Percentiles rank a stretch among this genome's conserved stretches.
Evolutionary conservation across 768 basidiomycete genomes (phyloP).

Genomic region (Tylopilus intermedius): DNA sequence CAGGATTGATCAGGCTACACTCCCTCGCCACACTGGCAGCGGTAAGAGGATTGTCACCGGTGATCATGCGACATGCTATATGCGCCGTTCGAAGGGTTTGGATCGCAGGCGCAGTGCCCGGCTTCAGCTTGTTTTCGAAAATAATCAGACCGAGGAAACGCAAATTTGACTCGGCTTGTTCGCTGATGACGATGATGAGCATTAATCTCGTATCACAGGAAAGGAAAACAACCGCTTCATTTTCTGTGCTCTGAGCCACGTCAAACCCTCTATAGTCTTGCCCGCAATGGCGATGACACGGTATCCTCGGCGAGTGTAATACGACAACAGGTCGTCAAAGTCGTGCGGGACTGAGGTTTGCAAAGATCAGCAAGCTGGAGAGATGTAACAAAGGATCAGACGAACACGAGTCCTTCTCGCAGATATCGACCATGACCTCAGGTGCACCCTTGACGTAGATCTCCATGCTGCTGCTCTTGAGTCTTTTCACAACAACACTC

Average conservation of each 20-base stretch:
- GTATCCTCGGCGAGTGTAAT: constrained; percentile 95
- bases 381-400: constrained; percentile 9
- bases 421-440: constrained; percentile 95
- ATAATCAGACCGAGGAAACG: constrained; percentile 93
- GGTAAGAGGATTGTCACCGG: constrained; percentile 94
- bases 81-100: constrained; percentile 85
- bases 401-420: constrained; percentile 87
- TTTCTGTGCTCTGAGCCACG: constrained; percentile 95
- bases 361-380: constrained; percentile 12
- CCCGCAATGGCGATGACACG: constrained; percentile 98
- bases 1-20: constrained; percentile 82
- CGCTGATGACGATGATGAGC: constrained; percentile 42
- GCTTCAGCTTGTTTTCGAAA: constrained; percentile 96
- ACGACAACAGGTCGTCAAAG: constrained; percentile 92
- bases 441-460: constrained; percentile 99
- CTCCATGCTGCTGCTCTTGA: constrained; percentile 94
- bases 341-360: constrained; percentile 76
- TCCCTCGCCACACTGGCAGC: constrained; percentile 96
- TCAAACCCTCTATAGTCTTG: constrained; percentile 87
- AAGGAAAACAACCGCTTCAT: constrained; percentile 71
- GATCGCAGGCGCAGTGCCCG: constrained; percentile 86
- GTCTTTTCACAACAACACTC: constrained; percentile 95
- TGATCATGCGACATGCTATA: constrained; percentile 94
- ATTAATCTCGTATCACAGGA: background rate
- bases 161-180: constrained; percentile 88